These are phyloP conservation scores for Hypericum perforatum DNA, from an alignment of 345 rosid species.

Conservation along the genomic window DNA sequence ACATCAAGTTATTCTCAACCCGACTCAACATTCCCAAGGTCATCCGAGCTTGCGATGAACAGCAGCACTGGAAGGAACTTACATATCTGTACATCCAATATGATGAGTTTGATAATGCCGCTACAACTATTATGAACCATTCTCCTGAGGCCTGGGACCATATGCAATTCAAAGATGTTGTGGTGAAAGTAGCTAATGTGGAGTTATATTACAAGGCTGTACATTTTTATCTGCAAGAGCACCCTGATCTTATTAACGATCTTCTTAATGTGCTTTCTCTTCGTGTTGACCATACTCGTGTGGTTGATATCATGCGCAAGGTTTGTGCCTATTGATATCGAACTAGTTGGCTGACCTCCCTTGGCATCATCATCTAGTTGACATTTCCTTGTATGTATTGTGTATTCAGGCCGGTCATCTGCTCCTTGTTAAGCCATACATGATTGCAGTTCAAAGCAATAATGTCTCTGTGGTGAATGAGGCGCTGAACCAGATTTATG, in stretches of 20 bases:
- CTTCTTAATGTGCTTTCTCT: conserved; percentile 90
- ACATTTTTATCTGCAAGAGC: conserved; percentile 96
- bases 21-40: conserved; percentile 98
- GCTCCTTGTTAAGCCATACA: conserved; percentile 88
- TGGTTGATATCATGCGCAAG: conserved; percentile 97
- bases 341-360: no score
- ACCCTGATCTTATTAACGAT: conserved; percentile 89
- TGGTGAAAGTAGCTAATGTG: conserved; percentile 88
- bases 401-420: conserved; percentile 73
- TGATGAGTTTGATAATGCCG: conserved; percentile 97
- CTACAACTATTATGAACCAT: conserved; percentile 96
- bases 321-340: conserved; percentile 17
- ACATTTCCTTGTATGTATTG: conserved; percentile 11
- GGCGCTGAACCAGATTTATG: conserved; percentile 85
- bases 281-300: conserved; percentile 92
- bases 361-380: not conserved
- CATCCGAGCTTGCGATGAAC: conserved; percentile 95
- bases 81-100: conserved; percentile 83
- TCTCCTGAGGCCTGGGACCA: conserved; percentile 99
- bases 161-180: conserved; percentile 95
- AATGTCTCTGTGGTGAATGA: conserved; percentile 89
- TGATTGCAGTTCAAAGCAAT: conserved; percentile 94
- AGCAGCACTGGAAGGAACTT: conserved; percentile 96
- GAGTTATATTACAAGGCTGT: conserved; percentile 95
- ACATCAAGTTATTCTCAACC: conserved; percentile 87